These are phyloP conservation scores for Laetiporus sulphureus DNA, from an alignment of 1,284 basidiomycete species.

Conservation along the genomic window DNA sequence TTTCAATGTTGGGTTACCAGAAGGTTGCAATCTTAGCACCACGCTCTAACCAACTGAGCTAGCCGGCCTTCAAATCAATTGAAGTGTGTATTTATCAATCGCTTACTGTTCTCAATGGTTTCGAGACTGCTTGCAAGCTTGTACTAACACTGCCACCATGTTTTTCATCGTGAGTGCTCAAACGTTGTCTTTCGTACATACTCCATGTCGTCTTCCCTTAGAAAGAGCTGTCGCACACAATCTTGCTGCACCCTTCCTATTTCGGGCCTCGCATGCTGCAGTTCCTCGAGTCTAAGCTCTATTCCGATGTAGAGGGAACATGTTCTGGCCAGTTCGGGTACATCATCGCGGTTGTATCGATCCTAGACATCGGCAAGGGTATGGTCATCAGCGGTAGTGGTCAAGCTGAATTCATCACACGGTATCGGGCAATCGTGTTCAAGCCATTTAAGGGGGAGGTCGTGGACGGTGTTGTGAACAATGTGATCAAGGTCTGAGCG, in stretches of 20 bases:
- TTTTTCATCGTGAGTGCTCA: slow-evolving; percentile 66
- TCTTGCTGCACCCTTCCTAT: slow-evolving; percentile 95
- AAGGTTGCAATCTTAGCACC: slow-evolving; percentile 6
- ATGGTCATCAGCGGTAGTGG: slow-evolving; percentile 90
- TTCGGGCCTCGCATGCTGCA: slow-evolving; percentile 95
- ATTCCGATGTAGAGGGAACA: slow-evolving; percentile 95
- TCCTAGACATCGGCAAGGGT: slow-evolving; percentile 85
- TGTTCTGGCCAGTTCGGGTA: slow-evolving; percentile 96
- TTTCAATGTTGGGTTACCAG: neutral
- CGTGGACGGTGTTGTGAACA: slow-evolving; percentile 93
- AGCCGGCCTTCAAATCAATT: too few species aligned
- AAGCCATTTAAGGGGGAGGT: slow-evolving; percentile 99
- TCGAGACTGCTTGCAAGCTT: neutral
- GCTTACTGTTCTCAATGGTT: too few species aligned
- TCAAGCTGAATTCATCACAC: slow-evolving; percentile 89
- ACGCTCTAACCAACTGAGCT: slow-evolving; percentile 12
- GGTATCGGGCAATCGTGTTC: slow-evolving; percentile 92
- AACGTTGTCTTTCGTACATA: neutral
- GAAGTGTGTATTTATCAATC: too few species aligned
- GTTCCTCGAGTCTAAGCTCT: slow-evolving; percentile 89
- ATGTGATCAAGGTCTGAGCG: slow-evolving; percentile 84
- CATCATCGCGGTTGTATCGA: slow-evolving; percentile 93
- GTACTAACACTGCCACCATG: slow-evolving; percentile 37
- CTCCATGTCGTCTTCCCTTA: slow-evolving; percentile 25
- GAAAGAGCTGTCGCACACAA: slow-evolving; percentile 95